Evolutionary conservation across 164 flowering plant genomes (phyloP).

Genomic region (Stephania yunnanensis): DNA sequence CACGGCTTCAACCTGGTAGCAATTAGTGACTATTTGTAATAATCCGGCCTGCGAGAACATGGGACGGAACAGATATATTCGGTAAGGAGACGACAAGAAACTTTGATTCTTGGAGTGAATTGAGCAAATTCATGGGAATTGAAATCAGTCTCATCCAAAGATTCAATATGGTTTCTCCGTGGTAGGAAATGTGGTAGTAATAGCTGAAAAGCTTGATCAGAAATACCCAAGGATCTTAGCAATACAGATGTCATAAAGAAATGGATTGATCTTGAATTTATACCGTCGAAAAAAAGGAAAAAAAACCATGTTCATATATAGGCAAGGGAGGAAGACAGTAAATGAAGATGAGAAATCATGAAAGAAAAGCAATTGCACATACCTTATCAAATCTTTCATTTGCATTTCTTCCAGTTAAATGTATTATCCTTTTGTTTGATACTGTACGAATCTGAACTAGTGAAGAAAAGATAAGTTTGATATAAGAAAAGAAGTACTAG

Average conservation of each 20-base stretch:
- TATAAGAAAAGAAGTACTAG: background rate
- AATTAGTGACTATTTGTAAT: conserved; percentile 41
- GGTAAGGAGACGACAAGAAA: background rate
- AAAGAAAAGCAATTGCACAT: background rate
- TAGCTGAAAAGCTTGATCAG: background rate
- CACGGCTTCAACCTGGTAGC: conserved; percentile 37
- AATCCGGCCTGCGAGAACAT: conserved; percentile 38
- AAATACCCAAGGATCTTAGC: background rate
- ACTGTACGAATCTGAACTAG: conserved; percentile 28
- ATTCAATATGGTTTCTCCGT: background rate
- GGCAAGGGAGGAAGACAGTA: too few species aligned
- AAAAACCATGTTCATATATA: too few species aligned
- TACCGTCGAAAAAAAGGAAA: too few species aligned
- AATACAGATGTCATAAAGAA: too few species aligned
- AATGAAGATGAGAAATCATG: background rate
- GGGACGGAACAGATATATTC: background rate
- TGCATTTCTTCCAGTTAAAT: conserved; percentile 41
- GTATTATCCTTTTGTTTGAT: conserved; percentile 36
- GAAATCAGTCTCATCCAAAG: background rate
- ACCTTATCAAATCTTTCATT: conserved; percentile 48
- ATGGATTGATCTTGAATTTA: too few species aligned
- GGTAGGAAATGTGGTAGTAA: background rate
- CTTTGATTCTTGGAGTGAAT: background rate
- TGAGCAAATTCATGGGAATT: background rate
- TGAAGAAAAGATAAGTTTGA: background rate